Evolutionary conservation across 805 yeast genomes (phyloP).

Genomic region (Nakazawaea laoshanensis): DNA sequence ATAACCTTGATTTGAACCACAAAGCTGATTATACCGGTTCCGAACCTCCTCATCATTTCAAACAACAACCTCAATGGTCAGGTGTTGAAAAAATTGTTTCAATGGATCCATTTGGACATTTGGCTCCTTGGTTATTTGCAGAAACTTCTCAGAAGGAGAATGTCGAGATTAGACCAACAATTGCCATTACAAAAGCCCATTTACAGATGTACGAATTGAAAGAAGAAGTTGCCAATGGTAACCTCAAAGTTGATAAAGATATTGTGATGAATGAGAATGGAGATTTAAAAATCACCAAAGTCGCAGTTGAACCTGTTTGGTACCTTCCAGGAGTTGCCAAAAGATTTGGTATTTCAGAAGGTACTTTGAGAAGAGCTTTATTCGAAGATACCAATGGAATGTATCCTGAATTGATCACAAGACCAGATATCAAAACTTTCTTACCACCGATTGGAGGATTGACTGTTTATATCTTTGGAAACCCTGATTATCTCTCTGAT

Average conservation of each 20-base stretch:
- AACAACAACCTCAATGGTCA: constrained; percentile 50
- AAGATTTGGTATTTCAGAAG: constrained; percentile 49
- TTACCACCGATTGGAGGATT: constrained; percentile 65
- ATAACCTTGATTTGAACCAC: constrained; percentile 43
- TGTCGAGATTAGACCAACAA: constrained; percentile 55
- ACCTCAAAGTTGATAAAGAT: constrained; percentile 49
- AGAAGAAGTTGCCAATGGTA: constrained; percentile 45
- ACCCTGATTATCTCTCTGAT: constrained; percentile 45
- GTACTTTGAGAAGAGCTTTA: constrained; percentile 46
- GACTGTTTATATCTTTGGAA: constrained; percentile 60
- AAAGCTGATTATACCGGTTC: constrained; percentile 55
- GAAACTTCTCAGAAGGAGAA: constrained; percentile 34
- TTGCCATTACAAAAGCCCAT: constrained; percentile 60
- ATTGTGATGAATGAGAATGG: constrained; percentile 52
- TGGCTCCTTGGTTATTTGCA: constrained; percentile 51
- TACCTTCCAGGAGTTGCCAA: constrained; percentile 61
- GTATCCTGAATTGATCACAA: constrained; percentile 60
- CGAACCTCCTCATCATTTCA: constrained; percentile 49
- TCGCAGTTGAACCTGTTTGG: constrained; percentile 70
- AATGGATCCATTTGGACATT: constrained; percentile 60
- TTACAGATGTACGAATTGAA: constrained; percentile 51
- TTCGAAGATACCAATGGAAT: constrained; percentile 67
- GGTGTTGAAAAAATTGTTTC: constrained; percentile 50
- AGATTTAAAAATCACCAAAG: constrained; percentile 52
- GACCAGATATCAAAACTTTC: constrained; percentile 59